These are phyloP conservation scores for Somion occarium DNA, from an alignment of 1,284 basidiomycete species.

Conservation along the genomic window DNA sequence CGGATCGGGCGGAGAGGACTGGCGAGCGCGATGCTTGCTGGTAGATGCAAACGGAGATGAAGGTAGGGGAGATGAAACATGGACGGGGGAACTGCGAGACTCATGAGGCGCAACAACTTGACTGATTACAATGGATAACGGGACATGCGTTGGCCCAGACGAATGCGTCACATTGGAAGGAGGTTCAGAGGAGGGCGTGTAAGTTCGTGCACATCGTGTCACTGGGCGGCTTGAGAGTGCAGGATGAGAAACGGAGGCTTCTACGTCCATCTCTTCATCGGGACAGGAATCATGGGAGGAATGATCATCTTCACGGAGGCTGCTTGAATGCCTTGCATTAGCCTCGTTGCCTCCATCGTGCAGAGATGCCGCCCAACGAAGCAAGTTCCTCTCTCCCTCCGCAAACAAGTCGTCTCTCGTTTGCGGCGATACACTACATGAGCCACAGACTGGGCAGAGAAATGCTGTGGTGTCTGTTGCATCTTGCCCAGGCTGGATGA, in stretches of 20 bases:
- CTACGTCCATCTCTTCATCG: slow-evolving; percentile 30
- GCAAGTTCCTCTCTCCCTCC: slow-evolving; percentile 25
- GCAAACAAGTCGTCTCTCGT: slow-evolving; percentile 19
- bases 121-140: neutral
- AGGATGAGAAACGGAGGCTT: slow-evolving; percentile 14
- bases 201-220: neutral
- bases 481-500: slow-evolving; percentile 20
- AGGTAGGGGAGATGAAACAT: neutral
- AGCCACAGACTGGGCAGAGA: slow-evolving; percentile 14
- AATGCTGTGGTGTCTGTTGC: neutral
- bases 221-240: slow-evolving; percentile 9
- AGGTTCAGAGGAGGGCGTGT: neutral
- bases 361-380: slow-evolving; percentile 26
- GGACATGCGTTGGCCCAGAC: neutral
- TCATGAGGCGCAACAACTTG: neutral
- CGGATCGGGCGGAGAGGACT: slow-evolving; percentile 41
- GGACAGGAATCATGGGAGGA: slow-evolving; percentile 21
- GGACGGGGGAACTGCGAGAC: neutral
- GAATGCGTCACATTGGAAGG: neutral
- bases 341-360: slow-evolving; percentile 28
- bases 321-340: slow-evolving; percentile 17
- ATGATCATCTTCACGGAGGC: slow-evolving; percentile 14
- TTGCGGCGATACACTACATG: slow-evolving; percentile 8
- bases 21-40: slow-evolving; percentile 16
- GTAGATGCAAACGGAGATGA: slow-evolving; percentile 15